phyloP scores from a whole-genome alignment of 768 basidiomycete species.

The Leccinum longicurvipes region DNA sequence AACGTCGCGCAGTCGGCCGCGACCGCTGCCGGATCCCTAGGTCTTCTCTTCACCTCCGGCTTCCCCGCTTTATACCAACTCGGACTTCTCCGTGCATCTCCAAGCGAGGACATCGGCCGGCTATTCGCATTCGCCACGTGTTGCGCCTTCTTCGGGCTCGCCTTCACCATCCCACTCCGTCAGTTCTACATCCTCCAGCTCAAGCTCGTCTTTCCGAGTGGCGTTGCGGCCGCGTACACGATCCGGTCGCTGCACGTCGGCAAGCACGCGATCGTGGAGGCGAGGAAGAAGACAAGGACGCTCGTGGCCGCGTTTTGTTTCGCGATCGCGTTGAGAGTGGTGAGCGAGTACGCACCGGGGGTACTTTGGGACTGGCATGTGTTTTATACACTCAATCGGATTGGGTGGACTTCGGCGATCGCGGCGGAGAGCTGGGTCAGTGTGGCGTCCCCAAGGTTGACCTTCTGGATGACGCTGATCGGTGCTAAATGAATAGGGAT shows the following conservation, averaged over 20 bases:
- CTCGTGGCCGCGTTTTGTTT: not conserved
- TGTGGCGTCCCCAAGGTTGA: not conserved
- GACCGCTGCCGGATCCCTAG: not conserved
- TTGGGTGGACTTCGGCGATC: not conserved
- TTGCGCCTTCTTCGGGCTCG: slow-evolving; percentile 1
- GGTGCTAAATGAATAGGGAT: slow-evolving; percentile 8
- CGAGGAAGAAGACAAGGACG: not conserved
- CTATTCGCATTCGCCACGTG: not conserved
- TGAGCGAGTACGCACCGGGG: not conserved
- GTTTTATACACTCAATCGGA: not conserved
- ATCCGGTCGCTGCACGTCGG: not conserved
- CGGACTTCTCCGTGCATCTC: not conserved
- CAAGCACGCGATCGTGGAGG: not conserved
- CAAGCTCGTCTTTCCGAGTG: slow-evolving; percentile 1
- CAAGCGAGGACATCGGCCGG: not conserved
- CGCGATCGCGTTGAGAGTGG: not conserved
- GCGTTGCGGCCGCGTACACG: not conserved
- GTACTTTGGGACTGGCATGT: slow-evolving; percentile 2
- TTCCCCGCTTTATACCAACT: not conserved
- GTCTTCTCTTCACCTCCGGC: not conserved
- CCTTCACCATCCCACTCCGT: not conserved
- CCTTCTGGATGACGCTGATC: not conserved
- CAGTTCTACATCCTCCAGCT: not conserved
- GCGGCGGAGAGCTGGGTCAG: slow-evolving; percentile 3
- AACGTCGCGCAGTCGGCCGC: not conserved